A percentile compares a stretch with the other conserved stretches of the same genome.
Evolutionary conservation across 805 yeast species (phyloP).

Genomic region (Candida chilensis): DNA sequence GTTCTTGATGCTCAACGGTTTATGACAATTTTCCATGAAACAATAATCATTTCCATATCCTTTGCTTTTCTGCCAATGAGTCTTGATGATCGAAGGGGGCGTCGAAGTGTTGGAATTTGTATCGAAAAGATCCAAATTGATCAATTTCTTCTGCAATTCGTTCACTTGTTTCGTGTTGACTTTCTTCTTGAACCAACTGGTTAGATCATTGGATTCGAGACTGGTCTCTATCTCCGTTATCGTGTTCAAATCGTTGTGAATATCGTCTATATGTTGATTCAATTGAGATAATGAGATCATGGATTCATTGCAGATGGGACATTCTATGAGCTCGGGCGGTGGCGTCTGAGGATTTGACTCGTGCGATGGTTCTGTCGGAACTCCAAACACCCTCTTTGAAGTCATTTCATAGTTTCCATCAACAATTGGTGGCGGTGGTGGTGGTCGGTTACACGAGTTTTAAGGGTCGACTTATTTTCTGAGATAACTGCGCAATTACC

Average conservation of each 20-base stretch:
- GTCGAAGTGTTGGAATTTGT: slow-evolving; percentile 15
- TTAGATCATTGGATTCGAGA: slow-evolving; percentile 19
- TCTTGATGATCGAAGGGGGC: slow-evolving; percentile 21
- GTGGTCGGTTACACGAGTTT: too few relatives aligned
- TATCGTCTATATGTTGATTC: slow-evolving; percentile 66
- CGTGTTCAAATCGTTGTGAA: slow-evolving; percentile 32
- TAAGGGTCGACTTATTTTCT: too few relatives aligned
- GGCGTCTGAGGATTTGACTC: too few relatives aligned
- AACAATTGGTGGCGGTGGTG: too few relatives aligned
- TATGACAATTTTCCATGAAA: slow-evolving; percentile 26
- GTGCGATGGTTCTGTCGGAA: too few relatives aligned
- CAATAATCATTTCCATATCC: slow-evolving; percentile 28
- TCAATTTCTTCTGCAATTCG: slow-evolving; percentile 22
- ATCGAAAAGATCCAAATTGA: slow-evolving; percentile 44
- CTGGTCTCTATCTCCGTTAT: slow-evolving; percentile 4
- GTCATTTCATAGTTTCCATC: too few relatives aligned
- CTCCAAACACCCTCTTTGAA: too few relatives aligned
- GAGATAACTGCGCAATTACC: too few relatives aligned
- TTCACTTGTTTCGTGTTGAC: slow-evolving; percentile 17
- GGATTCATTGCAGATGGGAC: slow-evolving; percentile 64
- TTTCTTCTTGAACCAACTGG: slow-evolving; percentile 32
- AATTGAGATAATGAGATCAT: slow-evolving; percentile 48
- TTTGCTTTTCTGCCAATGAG: slow-evolving; percentile 51
- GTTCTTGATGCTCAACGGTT: slow-evolving; percentile 35
- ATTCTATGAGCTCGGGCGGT: slow-evolving; percentile 12